A percentile compares a stretch with the other conserved stretches of the same genome.
These are phyloP conservation scores for Xylaria acuta DNA, from an alignment of 495 filamentous ascomycete genomes.

Conservation along the genomic window DNA sequence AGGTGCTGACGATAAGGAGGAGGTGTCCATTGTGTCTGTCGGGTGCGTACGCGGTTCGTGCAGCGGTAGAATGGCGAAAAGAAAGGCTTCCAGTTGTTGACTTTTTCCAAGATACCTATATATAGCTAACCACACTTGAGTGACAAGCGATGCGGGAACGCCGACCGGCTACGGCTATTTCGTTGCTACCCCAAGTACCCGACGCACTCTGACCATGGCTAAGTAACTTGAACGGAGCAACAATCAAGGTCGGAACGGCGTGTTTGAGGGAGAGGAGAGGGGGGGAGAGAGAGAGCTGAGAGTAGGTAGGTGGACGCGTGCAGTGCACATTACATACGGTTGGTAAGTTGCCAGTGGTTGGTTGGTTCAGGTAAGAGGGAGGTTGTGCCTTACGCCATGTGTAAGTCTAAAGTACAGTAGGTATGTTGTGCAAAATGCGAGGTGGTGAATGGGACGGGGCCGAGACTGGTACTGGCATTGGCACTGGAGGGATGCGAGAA, in stretches of 20 bases:
- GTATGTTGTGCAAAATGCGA: conserved; percentile 12
- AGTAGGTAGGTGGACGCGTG: too few species aligned
- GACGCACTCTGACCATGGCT: conserved; percentile 7
- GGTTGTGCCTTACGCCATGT: conserved; percentile 1
- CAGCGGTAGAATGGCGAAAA: background rate
- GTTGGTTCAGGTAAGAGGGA: background rate
- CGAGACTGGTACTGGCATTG: background rate
- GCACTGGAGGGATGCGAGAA: background rate
- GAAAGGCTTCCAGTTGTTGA: background rate
- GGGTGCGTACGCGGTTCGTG: background rate
- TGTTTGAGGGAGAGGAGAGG: background rate
- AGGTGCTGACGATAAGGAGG: conserved; percentile 35
- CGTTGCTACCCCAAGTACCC: conserved; percentile 8
- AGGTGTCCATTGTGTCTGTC: conserved; percentile 29
- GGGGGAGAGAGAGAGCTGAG: background rate
- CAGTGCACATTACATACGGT: background rate
- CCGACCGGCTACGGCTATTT: conserved; percentile 14
- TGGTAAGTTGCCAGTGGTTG: background rate
- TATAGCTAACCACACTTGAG: background rate
- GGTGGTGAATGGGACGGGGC: background rate
- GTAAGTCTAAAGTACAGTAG: background rate
- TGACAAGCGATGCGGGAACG: background rate
- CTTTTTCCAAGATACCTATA: background rate
- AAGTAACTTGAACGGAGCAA: background rate
- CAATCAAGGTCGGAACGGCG: background rate